A percentile compares a stretch with the other conserved stretches of the same genome.
Evolutionary conservation across 176 grass and related monocot genomes (phyloP).

Genomic region (Oryza australiensis): DNA sequence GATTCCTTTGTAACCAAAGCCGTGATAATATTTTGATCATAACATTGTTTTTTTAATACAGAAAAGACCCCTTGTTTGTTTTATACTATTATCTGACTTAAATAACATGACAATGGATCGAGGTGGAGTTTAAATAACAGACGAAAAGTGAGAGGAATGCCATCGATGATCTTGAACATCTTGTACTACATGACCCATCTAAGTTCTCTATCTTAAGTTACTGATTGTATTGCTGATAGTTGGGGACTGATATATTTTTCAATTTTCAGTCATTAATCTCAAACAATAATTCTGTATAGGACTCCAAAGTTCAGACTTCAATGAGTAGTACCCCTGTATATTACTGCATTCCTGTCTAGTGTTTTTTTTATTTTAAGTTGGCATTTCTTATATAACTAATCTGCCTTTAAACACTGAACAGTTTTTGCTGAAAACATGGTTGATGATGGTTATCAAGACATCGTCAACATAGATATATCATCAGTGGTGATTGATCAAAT

Average conservation of each 20-base stretch:
- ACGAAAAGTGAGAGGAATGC: background rate
- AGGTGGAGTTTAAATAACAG: background rate
- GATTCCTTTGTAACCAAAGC: background rate
- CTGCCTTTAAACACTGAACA: conserved; percentile 39
- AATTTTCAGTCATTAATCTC: background rate
- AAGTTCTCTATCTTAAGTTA: background rate
- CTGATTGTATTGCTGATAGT: background rate
- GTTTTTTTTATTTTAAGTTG: background rate
- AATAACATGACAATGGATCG: background rate
- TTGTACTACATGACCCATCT: background rate
- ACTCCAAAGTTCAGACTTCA: background rate
- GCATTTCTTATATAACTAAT: conserved; percentile 16
- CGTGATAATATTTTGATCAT: background rate
- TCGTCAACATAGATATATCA: conserved; percentile 89
- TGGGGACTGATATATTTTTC: background rate
- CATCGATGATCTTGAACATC: background rate
- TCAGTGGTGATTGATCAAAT: conserved; percentile 85
- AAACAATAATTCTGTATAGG: background rate
- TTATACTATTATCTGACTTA: background rate
- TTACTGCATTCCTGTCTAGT: background rate
- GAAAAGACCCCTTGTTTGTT: background rate
- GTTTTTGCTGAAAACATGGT: conserved; percentile 84
- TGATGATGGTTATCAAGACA: conserved; percentile 69
- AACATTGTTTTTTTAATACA: background rate
- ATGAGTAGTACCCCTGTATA: background rate